Conservation (phyloP, 164 flowering plant species). For the Santalum album region DNA sequence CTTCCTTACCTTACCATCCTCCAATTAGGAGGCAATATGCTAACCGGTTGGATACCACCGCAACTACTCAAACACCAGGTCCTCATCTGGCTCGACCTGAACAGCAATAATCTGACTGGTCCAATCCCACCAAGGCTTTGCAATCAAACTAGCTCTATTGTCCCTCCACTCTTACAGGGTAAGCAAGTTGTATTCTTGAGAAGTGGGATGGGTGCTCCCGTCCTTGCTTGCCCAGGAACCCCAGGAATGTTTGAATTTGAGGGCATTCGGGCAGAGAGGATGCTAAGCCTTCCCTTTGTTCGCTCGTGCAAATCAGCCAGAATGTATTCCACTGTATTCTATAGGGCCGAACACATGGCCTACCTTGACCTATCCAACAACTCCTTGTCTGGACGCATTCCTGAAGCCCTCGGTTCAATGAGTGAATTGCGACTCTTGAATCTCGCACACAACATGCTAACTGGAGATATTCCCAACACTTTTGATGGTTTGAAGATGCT, state of each 20-base stretch:
- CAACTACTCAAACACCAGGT: no score
- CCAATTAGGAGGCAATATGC: no score
- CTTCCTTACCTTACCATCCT: no score
- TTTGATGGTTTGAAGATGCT: background rate
- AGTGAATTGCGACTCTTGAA: background rate
- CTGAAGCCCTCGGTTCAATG: background rate
- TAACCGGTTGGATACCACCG: background rate
- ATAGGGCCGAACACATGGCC: background rate
- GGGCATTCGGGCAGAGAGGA: background rate
- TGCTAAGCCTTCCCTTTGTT: background rate
- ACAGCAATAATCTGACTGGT: no score
- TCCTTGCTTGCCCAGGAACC: background rate
- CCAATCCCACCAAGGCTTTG: background rate
- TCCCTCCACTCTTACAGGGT: background rate
- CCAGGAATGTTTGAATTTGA: background rate
- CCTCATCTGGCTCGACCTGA: no score
- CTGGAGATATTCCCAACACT: background rate
- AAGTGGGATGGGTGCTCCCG: background rate
- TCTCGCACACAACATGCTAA: background rate
- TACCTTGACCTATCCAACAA: background rate
- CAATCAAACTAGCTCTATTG: background rate
- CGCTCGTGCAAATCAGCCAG: background rate
- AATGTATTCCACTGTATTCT: background rate
- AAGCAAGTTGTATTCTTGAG: background rate
- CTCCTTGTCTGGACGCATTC: background rate